Evolutionary conservation across 345 rosid genomes (phyloP).

Genomic region (Trapa incisa): DNA sequence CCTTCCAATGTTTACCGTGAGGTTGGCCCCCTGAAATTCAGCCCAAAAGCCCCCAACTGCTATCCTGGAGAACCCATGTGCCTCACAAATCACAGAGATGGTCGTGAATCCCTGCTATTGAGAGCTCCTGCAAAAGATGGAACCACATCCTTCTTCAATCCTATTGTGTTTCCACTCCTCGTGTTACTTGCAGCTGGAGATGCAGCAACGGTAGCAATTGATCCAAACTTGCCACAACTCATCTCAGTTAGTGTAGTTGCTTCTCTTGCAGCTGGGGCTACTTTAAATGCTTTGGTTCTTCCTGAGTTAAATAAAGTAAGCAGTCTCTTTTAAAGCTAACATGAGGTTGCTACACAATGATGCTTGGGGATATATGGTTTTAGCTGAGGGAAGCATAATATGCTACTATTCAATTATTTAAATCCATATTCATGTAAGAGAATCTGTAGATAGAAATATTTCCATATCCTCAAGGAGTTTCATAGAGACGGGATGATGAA

Average conservation of each 20-base stretch:
- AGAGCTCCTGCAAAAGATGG: constrained; percentile 68
- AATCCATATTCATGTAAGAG: neutral
- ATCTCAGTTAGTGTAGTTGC: constrained; percentile 65
- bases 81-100: constrained; percentile 77
- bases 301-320: constrained; percentile 62
- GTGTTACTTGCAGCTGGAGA: constrained; percentile 80
- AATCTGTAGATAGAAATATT: neutral
- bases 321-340: constrained; percentile 3
- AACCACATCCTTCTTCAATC: constrained; percentile 42
- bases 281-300: constrained; percentile 43
- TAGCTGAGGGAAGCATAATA: neutral
- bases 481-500: neutral
- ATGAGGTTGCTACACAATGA: neutral
- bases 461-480: neutral
- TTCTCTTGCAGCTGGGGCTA: constrained; percentile 63
- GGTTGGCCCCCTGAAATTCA: constrained; percentile 72
- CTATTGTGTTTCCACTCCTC: constrained; percentile 54
- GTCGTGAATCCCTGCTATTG: constrained; percentile 47
- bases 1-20: constrained; percentile 61
- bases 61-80: constrained; percentile 87
- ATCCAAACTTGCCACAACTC: constrained; percentile 79
- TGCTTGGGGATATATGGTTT: neutral
- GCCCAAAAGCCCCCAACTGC: constrained; percentile 58
- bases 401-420: neutral
- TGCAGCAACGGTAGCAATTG: constrained; percentile 73